Percentiles rank a stretch among this genome's conserved stretches.
Conservation (phyloP, 1,139 yeast genomes). For the Casaregolazyma lundiana region DNA sequence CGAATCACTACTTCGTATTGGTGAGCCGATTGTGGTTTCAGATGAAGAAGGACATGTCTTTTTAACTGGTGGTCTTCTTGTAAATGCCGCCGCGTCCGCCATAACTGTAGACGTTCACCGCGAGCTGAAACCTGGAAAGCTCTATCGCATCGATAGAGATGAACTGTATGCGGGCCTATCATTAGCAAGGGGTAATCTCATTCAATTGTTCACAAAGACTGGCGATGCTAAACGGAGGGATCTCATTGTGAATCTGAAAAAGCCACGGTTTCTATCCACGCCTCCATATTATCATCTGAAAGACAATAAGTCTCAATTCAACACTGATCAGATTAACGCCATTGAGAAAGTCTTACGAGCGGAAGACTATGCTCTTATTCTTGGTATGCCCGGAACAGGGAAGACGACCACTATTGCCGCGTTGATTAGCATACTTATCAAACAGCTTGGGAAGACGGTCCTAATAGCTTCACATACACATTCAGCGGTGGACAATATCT, state of each 20-base stretch:
- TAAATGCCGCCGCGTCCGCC: constrained; percentile 37
- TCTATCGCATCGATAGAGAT: constrained; percentile 75
- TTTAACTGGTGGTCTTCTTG: constrained; percentile 58
- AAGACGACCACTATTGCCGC: constrained; percentile 89
- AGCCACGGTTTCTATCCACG: constrained; percentile 40
- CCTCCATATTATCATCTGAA: constrained; percentile 3
- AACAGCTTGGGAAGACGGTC: constrained; percentile 54
- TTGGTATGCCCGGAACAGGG: constrained; percentile 99
- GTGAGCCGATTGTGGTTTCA: constrained; percentile 56
- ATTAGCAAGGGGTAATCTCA: constrained; percentile 67
- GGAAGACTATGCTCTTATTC: constrained; percentile 69
- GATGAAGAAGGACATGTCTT: constrained; percentile 80
- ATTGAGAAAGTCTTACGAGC: constrained; percentile 59
- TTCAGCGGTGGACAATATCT: constrained; percentile 91
- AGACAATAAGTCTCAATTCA: constrained; percentile 34
- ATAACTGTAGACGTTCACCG: constrained; percentile 46
- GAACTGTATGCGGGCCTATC: constrained; percentile 73
- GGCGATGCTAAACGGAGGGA: constrained; percentile 50
- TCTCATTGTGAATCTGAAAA: constrained; percentile 55
- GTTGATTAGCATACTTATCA: constrained; percentile 57
- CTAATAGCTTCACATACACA: constrained; percentile 86
- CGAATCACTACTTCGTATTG: constrained; percentile 25
- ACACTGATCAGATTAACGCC: constrained; percentile 67
- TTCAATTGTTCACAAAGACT: constrained; percentile 58
- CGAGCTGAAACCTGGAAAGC: constrained; percentile 40